Evolutionary conservation across 768 basidiomycete genomes (phyloP).

Genomic region (Lactarius vividus): DNA sequence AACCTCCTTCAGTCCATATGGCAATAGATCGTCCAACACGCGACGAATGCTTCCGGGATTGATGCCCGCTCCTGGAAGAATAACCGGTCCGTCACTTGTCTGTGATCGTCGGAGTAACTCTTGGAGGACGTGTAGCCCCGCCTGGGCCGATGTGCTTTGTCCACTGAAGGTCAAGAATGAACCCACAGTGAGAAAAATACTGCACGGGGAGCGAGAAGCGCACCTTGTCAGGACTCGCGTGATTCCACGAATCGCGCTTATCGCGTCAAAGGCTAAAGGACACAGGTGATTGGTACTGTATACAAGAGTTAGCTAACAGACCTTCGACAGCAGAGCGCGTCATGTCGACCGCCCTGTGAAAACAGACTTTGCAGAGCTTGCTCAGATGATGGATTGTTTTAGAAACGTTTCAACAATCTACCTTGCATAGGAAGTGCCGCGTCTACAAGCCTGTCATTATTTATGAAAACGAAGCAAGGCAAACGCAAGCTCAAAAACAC

Average conservation of each 20-base stretch:
- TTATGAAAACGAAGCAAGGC: background rate
- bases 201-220: slow-evolving; percentile 12
- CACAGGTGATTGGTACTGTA: background rate
- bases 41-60: slow-evolving; percentile 51
- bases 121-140: slow-evolving; percentile 27
- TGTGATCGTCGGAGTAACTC: slow-evolving; percentile 26
- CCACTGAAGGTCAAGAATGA: slow-evolving; percentile 43
- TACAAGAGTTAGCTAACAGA: slow-evolving; percentile 28
- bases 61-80: slow-evolving; percentile 79
- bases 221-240: slow-evolving; percentile 81
- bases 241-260: slow-evolving; percentile 59
- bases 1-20: slow-evolving; percentile 60
- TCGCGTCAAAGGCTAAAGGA: slow-evolving; percentile 36
- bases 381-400: background rate
- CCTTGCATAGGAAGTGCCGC: slow-evolving; percentile 64
- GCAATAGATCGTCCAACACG: slow-evolving; percentile 50
- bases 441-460: slow-evolving; percentile 46
- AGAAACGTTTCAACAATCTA: slow-evolving; percentile 29
- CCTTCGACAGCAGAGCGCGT: slow-evolving; percentile 53
- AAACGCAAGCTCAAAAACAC: slow-evolving; percentile 25
- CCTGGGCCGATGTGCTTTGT: slow-evolving; percentile 42
- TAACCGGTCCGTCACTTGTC: slow-evolving; percentile 24
- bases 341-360: slow-evolving; percentile 82
- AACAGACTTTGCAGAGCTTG: slow-evolving; percentile 52
- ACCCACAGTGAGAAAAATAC: background rate